Percentiles rank a stretch among this genome's conserved stretches.
Evolutionary conservation across 371 early-diverging fungal genomes (phyloP).

Genomic region (Rhizopus microsporus): DNA sequence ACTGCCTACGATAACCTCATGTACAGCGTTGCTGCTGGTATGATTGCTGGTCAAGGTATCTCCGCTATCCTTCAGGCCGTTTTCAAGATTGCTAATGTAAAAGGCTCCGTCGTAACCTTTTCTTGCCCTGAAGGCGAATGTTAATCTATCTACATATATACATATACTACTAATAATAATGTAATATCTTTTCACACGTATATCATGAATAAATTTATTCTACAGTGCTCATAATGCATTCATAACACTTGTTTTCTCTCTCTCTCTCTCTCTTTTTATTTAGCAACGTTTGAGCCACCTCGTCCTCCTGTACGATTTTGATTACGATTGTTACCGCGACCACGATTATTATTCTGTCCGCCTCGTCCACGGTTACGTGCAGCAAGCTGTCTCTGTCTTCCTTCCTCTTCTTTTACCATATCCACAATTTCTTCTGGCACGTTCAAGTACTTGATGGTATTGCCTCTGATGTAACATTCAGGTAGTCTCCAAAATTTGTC

Average conservation of each 20-base stretch:
- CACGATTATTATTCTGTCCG: slow-evolving; percentile 38
- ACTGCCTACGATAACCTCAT: slow-evolving; percentile 48
- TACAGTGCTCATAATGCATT: too few species aligned
- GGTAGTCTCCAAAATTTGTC: slow-evolving; percentile 90
- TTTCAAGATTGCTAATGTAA: slow-evolving; percentile 43
- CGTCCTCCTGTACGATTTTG: slow-evolving; percentile 41
- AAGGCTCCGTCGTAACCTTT: slow-evolving; percentile 22
- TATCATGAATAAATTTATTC: too few species aligned
- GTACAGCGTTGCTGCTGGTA: slow-evolving; percentile 66
- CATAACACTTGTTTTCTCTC: too few species aligned
- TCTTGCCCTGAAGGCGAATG: slow-evolving; percentile 25
- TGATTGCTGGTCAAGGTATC: slow-evolving; percentile 79
- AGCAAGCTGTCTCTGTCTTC: slow-evolving; percentile 44
- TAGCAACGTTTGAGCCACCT: neutral
- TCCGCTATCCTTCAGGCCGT: slow-evolving; percentile 66
- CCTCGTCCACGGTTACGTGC: slow-evolving; percentile 63
- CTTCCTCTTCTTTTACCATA: slow-evolving; percentile 79
- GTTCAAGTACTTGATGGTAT: slow-evolving; percentile 92
- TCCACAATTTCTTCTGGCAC: slow-evolving; percentile 93
- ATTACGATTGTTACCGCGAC: slow-evolving; percentile 44
- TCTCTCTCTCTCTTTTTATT: too few species aligned
- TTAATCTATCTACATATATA: neutral
- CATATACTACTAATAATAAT: too few species aligned
- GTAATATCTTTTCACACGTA: too few species aligned
- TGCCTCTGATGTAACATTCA: slow-evolving; percentile 93